Evolutionary conservation across 1,139 yeast species (phyloP).

Genomic region (Diutina siamensis): DNA sequence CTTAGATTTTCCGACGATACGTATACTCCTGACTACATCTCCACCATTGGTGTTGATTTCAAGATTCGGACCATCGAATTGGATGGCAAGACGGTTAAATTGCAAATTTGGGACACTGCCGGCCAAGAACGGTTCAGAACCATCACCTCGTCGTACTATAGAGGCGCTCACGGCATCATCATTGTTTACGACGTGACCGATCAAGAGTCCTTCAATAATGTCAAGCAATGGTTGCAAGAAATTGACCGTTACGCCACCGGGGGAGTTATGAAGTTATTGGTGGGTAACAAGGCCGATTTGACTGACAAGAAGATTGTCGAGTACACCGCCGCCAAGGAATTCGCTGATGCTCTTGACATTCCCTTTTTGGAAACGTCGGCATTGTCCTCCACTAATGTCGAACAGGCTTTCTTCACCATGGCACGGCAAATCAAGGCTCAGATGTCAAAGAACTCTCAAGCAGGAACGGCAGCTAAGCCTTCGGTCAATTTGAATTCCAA

Average conservation of each 20-base stretch:
- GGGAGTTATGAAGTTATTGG: conserved; percentile 90
- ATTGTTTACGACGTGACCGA: conserved; percentile 97
- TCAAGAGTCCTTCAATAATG: conserved; percentile 94
- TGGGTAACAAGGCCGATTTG: conserved; percentile 94
- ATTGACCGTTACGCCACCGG: conserved; percentile 97
- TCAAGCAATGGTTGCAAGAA: conserved; percentile 97
- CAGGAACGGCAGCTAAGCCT: conserved; percentile 6
- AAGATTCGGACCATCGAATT: conserved; percentile 94
- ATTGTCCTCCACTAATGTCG: conserved; percentile 88
- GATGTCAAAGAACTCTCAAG: conserved; percentile 51
- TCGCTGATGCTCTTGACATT: conserved; percentile 91
- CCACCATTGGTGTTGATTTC: conserved; percentile 97
- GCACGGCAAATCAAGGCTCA: conserved; percentile 97
- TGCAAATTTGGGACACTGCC: conserved; percentile 99
- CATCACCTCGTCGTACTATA: conserved; percentile 92
- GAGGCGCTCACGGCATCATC: conserved; percentile 98
- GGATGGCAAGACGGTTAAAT: conserved; percentile 93
- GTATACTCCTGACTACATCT: conserved; percentile 91
- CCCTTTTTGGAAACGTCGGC: conserved; percentile 98
- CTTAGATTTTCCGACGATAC: conserved; percentile 96
- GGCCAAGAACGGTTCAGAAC: conserved; percentile 98
- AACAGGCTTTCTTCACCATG: conserved; percentile 97
- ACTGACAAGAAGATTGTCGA: conserved; percentile 91
- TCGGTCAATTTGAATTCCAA: conserved; percentile 5
- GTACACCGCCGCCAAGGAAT: conserved; percentile 93